Conservation (phyloP, 164 flowering plant genomes). For the Nymphaea thermarum region DNA sequence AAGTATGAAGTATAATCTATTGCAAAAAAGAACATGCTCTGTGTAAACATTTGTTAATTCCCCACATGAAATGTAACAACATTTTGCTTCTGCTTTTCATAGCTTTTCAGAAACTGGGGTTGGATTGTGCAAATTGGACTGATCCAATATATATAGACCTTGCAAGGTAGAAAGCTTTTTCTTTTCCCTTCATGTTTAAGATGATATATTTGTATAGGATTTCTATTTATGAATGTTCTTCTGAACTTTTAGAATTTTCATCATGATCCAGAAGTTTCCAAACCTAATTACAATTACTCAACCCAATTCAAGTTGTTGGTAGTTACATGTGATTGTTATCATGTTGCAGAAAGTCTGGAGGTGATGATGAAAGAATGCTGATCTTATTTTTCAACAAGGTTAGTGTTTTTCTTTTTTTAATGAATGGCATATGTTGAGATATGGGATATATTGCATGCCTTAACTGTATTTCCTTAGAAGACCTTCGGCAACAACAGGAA, state of each 20-base stretch:
- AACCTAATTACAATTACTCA: too few species aligned
- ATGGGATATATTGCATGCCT: too few species aligned
- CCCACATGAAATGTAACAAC: background rate
- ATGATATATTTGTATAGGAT: background rate
- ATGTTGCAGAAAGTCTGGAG: conserved; percentile 58
- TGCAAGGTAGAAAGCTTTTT: conserved; percentile 41
- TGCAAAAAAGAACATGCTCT: background rate
- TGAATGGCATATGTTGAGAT: background rate
- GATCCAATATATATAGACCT: conserved; percentile 83
- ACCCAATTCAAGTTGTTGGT: background rate
- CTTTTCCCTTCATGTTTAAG: background rate
- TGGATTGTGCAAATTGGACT: conserved; percentile 95
- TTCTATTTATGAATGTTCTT: background rate
- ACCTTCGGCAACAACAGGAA: too few species aligned
- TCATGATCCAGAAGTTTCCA: background rate
- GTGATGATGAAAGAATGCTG: conserved; percentile 87
- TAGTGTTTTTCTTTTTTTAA: conserved; percentile 3
- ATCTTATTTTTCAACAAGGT: conserved; percentile 67
- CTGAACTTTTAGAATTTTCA: too few species aligned
- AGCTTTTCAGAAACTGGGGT: conserved; percentile 84
- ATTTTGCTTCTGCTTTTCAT: conserved; percentile 7
- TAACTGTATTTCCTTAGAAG: too few species aligned
- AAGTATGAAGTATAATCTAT: background rate
- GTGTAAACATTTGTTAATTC: background rate
- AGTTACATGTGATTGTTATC: background rate